These are phyloP conservation scores for Herpetospermum pedunculosum DNA, from an alignment of 306 rosid species.

Conservation along the genomic window DNA sequence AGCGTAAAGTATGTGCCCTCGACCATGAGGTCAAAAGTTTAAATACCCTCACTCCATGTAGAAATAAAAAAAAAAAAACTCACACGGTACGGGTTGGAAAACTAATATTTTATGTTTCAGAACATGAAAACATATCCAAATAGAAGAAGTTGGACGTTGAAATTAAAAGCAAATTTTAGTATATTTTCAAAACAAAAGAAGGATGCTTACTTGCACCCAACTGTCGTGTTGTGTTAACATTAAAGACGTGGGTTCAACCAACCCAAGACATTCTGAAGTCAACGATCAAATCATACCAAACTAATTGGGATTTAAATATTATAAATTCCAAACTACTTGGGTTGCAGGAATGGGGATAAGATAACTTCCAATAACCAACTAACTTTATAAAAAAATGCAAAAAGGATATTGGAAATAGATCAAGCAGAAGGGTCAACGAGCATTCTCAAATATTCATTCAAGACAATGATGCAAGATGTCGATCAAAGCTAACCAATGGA, in stretches of 20 bases:
- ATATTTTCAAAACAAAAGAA: neutral
- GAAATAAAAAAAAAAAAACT: too few relatives aligned
- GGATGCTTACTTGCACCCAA: neutral
- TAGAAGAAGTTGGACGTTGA: neutral
- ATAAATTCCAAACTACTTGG: neutral
- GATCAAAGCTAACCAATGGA: neutral
- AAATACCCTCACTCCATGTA: too few relatives aligned
- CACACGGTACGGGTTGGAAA: neutral
- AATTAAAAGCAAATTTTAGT: neutral
- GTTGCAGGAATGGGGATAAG: neutral
- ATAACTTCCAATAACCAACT: neutral
- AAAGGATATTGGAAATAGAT: neutral
- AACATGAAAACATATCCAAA: neutral
- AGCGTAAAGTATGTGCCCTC: too few relatives aligned
- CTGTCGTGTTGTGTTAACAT: neutral
- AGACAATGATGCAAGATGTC: neutral
- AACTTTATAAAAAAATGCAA: neutral
- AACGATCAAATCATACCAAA: neutral
- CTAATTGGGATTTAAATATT: neutral
- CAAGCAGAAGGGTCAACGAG: neutral
- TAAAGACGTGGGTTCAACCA: constrained; percentile 4
- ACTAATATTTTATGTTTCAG: neutral
- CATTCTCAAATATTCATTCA: neutral
- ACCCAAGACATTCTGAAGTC: neutral
- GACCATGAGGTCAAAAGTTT: too few relatives aligned